Conservation (phyloP, 192 early-diverging fungal genomes). For the Thamnidium elegans region DNA sequence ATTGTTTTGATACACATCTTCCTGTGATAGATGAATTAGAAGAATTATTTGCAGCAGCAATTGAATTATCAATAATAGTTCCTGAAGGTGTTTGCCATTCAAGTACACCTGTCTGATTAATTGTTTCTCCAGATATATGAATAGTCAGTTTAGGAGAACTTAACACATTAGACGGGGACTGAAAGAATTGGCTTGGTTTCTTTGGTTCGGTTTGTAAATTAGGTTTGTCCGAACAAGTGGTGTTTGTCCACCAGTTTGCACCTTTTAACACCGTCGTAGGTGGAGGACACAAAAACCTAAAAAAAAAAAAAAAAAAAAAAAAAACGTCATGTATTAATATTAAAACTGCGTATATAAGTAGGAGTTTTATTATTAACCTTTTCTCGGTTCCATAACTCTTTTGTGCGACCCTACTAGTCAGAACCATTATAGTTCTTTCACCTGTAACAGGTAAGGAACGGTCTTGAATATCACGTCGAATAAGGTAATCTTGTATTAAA, state of each 20-base stretch:
- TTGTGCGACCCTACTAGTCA: slow-evolving; percentile 86
- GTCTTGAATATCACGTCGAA: slow-evolving; percentile 28
- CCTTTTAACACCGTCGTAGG: slow-evolving; percentile 76
- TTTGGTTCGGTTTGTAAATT: slow-evolving; percentile 23
- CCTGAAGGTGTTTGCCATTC: slow-evolving; percentile 46
- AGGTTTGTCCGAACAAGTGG: neutral
- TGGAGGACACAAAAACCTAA: slow-evolving; percentile 75
- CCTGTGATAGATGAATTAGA: slow-evolving; percentile 46
- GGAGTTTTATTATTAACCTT: slow-evolving; percentile 42
- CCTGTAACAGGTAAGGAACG: slow-evolving; percentile 37
- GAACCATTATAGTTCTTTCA: slow-evolving; percentile 69
- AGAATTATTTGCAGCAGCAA: slow-evolving; percentile 1
- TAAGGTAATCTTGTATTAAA: slow-evolving; percentile 49
- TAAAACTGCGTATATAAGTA: neutral
- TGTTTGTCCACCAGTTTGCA: slow-evolving; percentile 58
- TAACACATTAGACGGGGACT: slow-evolving; percentile 1
- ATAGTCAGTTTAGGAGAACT: slow-evolving; percentile 33
- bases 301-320: too few relatives aligned
- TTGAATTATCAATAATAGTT: slow-evolving; percentile 8
- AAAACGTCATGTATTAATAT: neutral
- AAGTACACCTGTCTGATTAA: slow-evolving; percentile 46
- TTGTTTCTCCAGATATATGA: slow-evolving; percentile 31
- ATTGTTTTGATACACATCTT: slow-evolving; percentile 74
- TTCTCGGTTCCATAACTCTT: slow-evolving; percentile 95
- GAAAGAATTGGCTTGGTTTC: slow-evolving; percentile 12